A percentile compares a stretch with the other conserved stretches of the same genome.
Conservation (phyloP, 2,329 filamentous ascomycete species). For the Colletotrichum tabaci region DNA sequence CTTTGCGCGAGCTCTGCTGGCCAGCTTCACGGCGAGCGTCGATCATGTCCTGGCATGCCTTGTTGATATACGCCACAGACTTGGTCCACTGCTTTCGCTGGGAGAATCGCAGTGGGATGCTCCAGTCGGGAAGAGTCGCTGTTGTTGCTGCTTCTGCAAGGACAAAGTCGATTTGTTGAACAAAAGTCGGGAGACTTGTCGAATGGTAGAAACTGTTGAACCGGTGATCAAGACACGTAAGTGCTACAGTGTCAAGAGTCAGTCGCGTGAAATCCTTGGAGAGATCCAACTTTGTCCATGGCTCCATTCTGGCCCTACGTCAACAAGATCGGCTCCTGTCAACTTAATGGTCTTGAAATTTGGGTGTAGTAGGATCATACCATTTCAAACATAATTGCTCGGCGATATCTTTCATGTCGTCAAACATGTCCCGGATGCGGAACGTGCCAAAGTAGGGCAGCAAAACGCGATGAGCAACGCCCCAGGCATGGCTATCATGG, state of each 20-base stretch:
- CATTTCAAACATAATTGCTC: slow-evolving; percentile 78
- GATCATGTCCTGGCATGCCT: slow-evolving; percentile 56
- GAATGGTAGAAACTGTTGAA: slow-evolving; percentile 81
- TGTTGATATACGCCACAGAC: slow-evolving; percentile 59
- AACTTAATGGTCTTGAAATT: no score
- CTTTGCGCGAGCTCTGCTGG: slow-evolving; percentile 65
- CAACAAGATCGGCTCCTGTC: no score
- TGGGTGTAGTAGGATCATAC: slow-evolving; percentile 54
- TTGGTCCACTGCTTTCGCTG: slow-evolving; percentile 61
- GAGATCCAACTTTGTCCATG: slow-evolving; percentile 69
- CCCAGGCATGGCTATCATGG: slow-evolving; percentile 64
- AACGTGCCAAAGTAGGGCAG: slow-evolving; percentile 79
- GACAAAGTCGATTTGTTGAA: slow-evolving; percentile 71
- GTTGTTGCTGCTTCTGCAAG: slow-evolving; percentile 68
- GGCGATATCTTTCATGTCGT: slow-evolving; percentile 78
- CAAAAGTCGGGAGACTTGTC: slow-evolving; percentile 74
- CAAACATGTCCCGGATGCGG: slow-evolving; percentile 77
- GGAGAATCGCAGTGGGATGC: neutral
- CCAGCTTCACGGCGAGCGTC: slow-evolving; percentile 50
- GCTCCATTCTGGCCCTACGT: slow-evolving; percentile 63
- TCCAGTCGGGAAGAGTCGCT: slow-evolving; percentile 61
- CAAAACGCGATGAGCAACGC: slow-evolving; percentile 74
- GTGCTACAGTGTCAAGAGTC: slow-evolving; percentile 79
- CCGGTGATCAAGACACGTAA: slow-evolving; percentile 79
- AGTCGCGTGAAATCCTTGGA: slow-evolving; percentile 81